These are phyloP conservation scores for Didymella glomerata DNA, from an alignment of 2,329 filamentous ascomycete genomes.

Conservation along the genomic window DNA sequence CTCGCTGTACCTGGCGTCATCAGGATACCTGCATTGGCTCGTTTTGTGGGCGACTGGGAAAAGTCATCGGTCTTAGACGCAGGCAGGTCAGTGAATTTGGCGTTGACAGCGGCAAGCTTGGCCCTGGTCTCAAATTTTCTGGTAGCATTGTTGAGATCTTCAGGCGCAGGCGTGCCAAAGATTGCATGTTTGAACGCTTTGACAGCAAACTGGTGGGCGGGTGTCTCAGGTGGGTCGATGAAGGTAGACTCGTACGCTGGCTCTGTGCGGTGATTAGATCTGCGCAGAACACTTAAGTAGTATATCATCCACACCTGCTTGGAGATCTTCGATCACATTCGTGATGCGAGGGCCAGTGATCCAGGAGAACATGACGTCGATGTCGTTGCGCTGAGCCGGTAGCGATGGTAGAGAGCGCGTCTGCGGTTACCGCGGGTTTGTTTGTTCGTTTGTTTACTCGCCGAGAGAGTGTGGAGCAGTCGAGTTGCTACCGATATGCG, in stretches of 20 bases:
- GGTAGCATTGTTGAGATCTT: constrained; percentile 48
- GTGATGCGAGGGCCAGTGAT: constrained; percentile 51
- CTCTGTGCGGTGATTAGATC: constrained; percentile 35
- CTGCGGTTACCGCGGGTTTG: constrained; percentile 30
- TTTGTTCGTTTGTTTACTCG: constrained; percentile 50
- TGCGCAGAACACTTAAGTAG: neutral
- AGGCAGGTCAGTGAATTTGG: constrained; percentile 30
- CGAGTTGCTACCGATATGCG: constrained; percentile 12
- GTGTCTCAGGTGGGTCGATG: constrained; percentile 68
- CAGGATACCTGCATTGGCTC: constrained; percentile 65
- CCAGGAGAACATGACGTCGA: constrained; percentile 49
- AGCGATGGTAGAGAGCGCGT: constrained; percentile 16
- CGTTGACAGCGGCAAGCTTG: constrained; percentile 37
- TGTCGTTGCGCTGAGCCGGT: neutral
- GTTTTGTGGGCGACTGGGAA: constrained; percentile 62
- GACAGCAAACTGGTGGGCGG: constrained; percentile 71
- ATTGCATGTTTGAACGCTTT: constrained; percentile 72
- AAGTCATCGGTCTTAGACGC: constrained; percentile 34
- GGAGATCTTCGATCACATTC: constrained; percentile 49
- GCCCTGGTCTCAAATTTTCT: constrained; percentile 40
- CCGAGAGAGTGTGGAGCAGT: constrained; percentile 24
- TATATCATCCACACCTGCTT: constrained; percentile 38
- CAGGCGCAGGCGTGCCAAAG: constrained; percentile 68
- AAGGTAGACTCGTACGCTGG: constrained; percentile 52
- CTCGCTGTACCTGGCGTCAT: constrained; percentile 67